Evolutionary conservation across 208 protist species (phyloP).

Genomic region (Endotrypanum monterogeii): DNA sequence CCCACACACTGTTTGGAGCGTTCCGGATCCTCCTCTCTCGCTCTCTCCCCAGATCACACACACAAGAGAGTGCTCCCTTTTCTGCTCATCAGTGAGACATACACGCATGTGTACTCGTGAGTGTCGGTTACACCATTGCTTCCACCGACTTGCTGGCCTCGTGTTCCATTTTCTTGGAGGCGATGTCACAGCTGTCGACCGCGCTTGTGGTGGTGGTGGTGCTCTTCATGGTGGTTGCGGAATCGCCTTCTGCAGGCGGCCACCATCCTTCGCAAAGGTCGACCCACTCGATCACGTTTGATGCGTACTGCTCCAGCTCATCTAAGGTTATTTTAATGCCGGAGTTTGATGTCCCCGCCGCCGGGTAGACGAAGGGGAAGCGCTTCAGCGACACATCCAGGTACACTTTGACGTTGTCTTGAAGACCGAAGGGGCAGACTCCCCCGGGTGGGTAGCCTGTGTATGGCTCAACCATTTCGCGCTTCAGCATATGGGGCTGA

Average conservation of each 20-base stretch:
- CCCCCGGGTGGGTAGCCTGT: constrained; percentile 57
- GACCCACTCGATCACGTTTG: constrained; percentile 72
- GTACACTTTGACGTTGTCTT: constrained; percentile 56
- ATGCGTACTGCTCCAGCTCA: constrained; percentile 61
- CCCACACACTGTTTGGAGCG: too few relatives aligned
- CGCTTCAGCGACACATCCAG: constrained; percentile 69
- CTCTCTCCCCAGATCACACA: background rate
- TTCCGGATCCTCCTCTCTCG: background rate
- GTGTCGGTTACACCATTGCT: constrained; percentile 2
- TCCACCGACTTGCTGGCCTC: constrained; percentile 12
- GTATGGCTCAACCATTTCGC: constrained; percentile 49
- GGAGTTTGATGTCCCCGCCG: constrained; percentile 49
- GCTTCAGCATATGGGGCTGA: constrained; percentile 54
- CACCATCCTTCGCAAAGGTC: constrained; percentile 63
- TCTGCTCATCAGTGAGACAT: background rate
- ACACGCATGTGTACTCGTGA: background rate
- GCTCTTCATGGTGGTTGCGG: background rate
- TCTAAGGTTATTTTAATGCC: constrained; percentile 39
- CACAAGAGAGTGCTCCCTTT: too few relatives aligned
- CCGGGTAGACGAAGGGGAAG: constrained; percentile 56
- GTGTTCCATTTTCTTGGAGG: constrained; percentile 14
- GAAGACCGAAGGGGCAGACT: constrained; percentile 65
- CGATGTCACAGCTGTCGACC: background rate
- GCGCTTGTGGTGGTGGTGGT: background rate
- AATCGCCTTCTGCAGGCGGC: constrained; percentile 4